Evolutionary conservation across 148 eudicot species (phyloP), one percentile per base, ranked within the genome.

Genomic region (Fagopyrum homotropicum): DNA sequence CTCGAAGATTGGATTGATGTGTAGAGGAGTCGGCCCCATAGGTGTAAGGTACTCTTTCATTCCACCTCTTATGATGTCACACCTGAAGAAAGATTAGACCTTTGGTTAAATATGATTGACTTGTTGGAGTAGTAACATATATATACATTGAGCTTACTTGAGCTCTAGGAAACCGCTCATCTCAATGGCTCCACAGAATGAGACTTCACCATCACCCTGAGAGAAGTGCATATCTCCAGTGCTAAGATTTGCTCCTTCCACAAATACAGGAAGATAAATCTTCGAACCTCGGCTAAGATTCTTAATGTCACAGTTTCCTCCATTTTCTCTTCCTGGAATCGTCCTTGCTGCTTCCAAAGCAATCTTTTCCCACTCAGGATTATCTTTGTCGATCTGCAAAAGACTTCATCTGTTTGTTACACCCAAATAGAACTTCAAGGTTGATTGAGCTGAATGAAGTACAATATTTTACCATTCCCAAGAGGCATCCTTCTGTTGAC

Each of bases 191-290:
- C 97, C 98, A 73, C 98, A 94, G 86, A 94, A 92, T 12, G 96
- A 77, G 45, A 92, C 88, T 83, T 94, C 98, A 50, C 98, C 98
- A 52, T 94, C 97, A 4, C 97, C 98, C 78, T 94, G 97, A 75
- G 98, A 94, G 74, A 94, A 92, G 86, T 92, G 98, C 98, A 94
- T 94, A 77, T 92, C 98, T 5, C 98, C 98, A 2, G 97, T 90
- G 79, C 97, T 94, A 26, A 94, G 82, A 79, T 94, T 94, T 49
- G 96, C 98, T 64, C 98, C 98, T 76, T 94, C 93, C 2, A 94
- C 92, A 77, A 91, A 94, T 55, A 94, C 98, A 0, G 98, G 98
- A 72, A 94, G 92, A 90, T 94, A 92, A 56, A 94, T 79, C 82
- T 90, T 92, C 59, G 97, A 92, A 72, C 98, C 98, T 83, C 86